phyloP scores from a whole-genome alignment of 371 early-diverging fungal species.

The Dichotomocladium elegans region DNA sequence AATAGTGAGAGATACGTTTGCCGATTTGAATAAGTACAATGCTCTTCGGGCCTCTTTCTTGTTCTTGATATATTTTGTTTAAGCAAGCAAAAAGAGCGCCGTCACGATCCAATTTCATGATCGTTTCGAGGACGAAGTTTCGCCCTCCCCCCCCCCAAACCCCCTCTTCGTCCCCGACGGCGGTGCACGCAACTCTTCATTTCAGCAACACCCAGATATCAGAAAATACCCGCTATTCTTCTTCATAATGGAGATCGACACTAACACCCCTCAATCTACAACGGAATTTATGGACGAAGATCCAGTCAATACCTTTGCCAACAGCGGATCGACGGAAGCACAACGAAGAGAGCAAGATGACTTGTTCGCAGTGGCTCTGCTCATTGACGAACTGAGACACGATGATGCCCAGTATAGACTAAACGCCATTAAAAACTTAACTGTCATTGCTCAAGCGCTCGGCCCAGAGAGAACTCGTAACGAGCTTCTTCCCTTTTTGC shows the following conservation, averaged over 20 bases:
- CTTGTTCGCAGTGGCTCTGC: conserved; percentile 79
- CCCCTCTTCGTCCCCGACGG: too few relatives aligned
- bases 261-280: conserved; percentile 22
- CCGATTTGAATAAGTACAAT: too few relatives aligned
- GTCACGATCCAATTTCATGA: too few relatives aligned
- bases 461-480: conserved; percentile 93
- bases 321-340: background rate
- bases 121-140: too few relatives aligned
- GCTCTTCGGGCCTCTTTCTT: too few relatives aligned
- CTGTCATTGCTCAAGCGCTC: conserved; percentile 90
- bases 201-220: too few relatives aligned
- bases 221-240: too few relatives aligned
- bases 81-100: too few relatives aligned
- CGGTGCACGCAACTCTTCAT: too few relatives aligned
- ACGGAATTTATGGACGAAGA: conserved; percentile 52
- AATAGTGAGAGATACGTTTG: too few relatives aligned
- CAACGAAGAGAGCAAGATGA: conserved; percentile 20
- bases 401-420: conserved; percentile 91
- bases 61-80: too few relatives aligned
- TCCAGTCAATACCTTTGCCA: conserved; percentile 21
- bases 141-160: too few relatives aligned
- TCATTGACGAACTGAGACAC: conserved; percentile 97
- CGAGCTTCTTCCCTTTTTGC: conserved; percentile 95
- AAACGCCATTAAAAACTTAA: conserved; percentile 86
- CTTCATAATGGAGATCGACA: conserved; percentile 43